These are phyloP conservation scores for Schrenkiella parvula DNA, from an alignment of 345 rosid genomes.

Conservation along the genomic window DNA sequence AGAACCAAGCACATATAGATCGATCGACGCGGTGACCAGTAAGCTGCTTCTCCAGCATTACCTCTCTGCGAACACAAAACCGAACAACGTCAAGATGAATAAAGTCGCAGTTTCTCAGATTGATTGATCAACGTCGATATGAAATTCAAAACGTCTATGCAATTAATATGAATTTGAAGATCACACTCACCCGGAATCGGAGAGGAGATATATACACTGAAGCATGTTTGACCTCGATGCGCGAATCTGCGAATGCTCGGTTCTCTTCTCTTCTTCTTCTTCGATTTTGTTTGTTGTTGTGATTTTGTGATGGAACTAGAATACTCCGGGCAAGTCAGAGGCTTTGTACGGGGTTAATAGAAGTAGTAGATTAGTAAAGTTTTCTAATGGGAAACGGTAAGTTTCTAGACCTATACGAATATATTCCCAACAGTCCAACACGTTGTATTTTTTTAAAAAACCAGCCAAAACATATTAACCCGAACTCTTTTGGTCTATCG, in stretches of 20 bases:
- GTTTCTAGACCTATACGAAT: no score
- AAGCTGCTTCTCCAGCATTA: constrained; percentile 95
- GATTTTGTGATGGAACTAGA: neutral
- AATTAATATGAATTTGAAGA: neutral
- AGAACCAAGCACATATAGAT: constrained; percentile 91
- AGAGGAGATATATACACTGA: constrained; percentile 93
- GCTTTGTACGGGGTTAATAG: no score
- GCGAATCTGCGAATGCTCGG: neutral
- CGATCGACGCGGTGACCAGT: constrained; percentile 94
- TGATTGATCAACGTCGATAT: neutral
- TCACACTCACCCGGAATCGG: constrained; percentile 77
- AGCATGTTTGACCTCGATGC: constrained; percentile 45
- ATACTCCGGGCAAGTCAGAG: neutral
- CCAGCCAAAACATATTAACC: no score
- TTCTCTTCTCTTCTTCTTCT: neutral
- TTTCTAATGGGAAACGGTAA: no score
- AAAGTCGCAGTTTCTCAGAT: neutral
- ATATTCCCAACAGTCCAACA: no score
- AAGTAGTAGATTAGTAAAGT: no score
- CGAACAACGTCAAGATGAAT: neutral
- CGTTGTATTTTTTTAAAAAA: no score
- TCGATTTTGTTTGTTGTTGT: neutral
- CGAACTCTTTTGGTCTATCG: no score
- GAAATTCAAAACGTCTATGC: neutral
- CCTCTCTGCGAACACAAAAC: constrained; percentile 51